Evolutionary conservation across 1,284 basidiomycete species (phyloP).

Genomic region (Porodaedalea pini): DNA sequence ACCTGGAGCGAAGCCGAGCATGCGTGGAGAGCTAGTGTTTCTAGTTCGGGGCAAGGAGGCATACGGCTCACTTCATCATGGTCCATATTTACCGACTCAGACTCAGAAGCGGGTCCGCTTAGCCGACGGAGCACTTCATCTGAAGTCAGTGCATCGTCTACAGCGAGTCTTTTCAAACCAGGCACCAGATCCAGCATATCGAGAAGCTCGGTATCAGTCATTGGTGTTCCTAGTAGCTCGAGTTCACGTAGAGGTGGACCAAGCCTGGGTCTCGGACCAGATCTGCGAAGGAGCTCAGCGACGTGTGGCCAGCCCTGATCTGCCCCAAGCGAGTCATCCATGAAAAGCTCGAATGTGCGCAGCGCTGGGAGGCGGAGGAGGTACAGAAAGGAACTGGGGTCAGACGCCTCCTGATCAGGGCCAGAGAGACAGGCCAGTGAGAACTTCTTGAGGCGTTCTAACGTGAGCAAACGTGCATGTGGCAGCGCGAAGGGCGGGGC

Average conservation of each 20-base stretch:
- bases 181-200: background rate
- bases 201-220: slow-evolving; percentile 1
- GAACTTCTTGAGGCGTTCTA: background rate
- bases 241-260: background rate
- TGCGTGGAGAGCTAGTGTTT: background rate
- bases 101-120: background rate
- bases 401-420: background rate
- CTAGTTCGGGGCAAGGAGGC: slow-evolving; percentile 2
- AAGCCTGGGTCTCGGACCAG: background rate
- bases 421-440: background rate
- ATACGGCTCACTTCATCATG: background rate
- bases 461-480: background rate
- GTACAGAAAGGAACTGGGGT: slow-evolving; percentile 2
- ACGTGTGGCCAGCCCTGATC: slow-evolving; percentile 1
- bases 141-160: slow-evolving; percentile 7
- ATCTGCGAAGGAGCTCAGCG: background rate
- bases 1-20: background rate
- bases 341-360: background rate
- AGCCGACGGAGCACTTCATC: slow-evolving; percentile 4
- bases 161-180: background rate
- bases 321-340: background rate
- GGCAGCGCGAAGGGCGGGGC: slow-evolving; percentile 2
- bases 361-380: slow-evolving; percentile 4
- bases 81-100: background rate
- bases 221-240: slow-evolving; percentile 12